A percentile compares a stretch with the other conserved stretches of the same genome.
phyloP scores from a whole-genome alignment of 176 grass and related monocot genomes.

The Zea luxurians region DNA sequence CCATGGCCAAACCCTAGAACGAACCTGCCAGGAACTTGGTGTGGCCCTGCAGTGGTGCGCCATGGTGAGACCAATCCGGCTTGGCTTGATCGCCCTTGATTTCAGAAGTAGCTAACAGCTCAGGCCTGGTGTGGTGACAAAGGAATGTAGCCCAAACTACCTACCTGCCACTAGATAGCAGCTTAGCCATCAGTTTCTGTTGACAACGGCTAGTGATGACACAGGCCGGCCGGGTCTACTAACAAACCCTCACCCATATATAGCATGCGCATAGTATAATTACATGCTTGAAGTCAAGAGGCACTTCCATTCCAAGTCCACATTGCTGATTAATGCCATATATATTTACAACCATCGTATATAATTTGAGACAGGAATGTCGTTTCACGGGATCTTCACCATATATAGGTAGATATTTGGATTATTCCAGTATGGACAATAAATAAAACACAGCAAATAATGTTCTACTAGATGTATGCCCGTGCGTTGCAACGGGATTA shows the following conservation, averaged over 20 bases:
- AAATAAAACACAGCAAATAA: background rate
- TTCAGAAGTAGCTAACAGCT: background rate
- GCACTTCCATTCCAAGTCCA: background rate
- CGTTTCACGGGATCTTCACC: background rate
- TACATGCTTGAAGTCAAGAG: constrained; percentile 20
- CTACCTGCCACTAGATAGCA: constrained; percentile 1
- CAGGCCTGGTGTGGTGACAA: background rate
- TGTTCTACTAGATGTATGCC: too few species aligned
- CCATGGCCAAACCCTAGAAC: constrained; percentile 28
- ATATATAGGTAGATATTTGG: background rate
- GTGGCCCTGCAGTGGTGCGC: background rate
- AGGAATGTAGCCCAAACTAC: constrained; percentile 25
- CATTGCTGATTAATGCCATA: background rate
- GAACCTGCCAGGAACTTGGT: background rate
- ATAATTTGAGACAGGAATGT: background rate
- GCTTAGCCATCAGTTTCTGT: background rate
- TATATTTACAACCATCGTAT: background rate
- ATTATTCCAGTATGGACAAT: background rate
- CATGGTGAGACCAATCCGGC: background rate
- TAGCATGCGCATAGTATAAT: background rate
- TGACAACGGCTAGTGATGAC: background rate
- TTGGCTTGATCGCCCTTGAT: background rate
- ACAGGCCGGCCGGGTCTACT: background rate
- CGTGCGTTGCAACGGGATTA: too few species aligned
- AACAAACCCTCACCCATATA: background rate